Evolutionary conservation across 2,329 filamentous ascomycete species (phyloP).

Genomic region (Stagonosporopsis chrysanthemi): DNA sequence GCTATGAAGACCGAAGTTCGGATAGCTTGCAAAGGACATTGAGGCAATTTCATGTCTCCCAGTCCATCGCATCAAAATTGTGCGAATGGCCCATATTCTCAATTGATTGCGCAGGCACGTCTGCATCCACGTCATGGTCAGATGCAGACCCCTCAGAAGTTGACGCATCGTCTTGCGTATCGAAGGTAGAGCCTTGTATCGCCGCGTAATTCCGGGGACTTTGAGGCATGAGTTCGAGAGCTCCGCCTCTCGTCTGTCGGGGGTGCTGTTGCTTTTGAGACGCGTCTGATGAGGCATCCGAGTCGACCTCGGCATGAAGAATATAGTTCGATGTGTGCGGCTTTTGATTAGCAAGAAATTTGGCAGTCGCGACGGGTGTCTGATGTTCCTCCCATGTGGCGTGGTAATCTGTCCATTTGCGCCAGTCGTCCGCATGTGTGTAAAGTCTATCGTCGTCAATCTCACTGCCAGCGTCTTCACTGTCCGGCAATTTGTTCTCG

Average conservation of each 20-base stretch:
- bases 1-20: conserved; percentile 3
- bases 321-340: not conserved
- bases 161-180: not conserved
- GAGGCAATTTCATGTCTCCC: conserved; percentile 43
- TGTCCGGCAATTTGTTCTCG: conserved; percentile 25
- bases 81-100: not conserved
- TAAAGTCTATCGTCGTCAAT: conserved; percentile 31
- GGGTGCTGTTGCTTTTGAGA: not conserved
- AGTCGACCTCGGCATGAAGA: not conserved
- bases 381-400: conserved; percentile 59
- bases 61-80: conserved; percentile 11
- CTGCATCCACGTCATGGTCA: conserved; percentile 10
- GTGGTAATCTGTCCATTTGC: conserved; percentile 54
- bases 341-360: conserved; percentile 33
- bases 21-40: conserved; percentile 41
- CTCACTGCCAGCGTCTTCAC: conserved; percentile 19
- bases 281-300: conserved; percentile 3
- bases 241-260: conserved; percentile 7
- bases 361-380: conserved; percentile 23
- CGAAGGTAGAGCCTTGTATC: conserved; percentile 21
- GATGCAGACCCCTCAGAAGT: not conserved
- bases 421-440: conserved; percentile 57
- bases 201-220: conserved; percentile 36
- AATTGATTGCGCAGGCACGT: conserved; percentile 15
- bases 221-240: conserved; percentile 28